phyloP scores from a whole-genome alignment of 2,329 filamentous ascomycete genomes.

The Colletotrichum sp. region DNA sequence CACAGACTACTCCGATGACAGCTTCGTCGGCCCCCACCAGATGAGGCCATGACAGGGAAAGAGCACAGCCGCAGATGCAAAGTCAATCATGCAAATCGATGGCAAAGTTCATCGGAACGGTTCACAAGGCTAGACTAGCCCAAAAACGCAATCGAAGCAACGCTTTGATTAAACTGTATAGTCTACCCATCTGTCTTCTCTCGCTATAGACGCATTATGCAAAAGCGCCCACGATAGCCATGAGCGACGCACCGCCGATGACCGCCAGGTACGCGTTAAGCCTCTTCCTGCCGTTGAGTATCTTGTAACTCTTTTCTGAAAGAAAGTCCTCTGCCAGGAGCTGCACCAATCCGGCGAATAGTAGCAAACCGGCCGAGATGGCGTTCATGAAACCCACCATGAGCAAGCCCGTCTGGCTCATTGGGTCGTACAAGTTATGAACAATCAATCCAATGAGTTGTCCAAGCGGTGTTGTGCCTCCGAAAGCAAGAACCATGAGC shows the following conservation, averaged over 20 bases:
- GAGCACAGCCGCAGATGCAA: background rate
- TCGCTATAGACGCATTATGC: slow-evolving; percentile 46
- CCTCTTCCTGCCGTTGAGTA: slow-evolving; percentile 66
- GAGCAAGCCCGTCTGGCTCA: slow-evolving; percentile 75
- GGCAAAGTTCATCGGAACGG: background rate
- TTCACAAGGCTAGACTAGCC: background rate
- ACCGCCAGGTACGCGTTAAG: slow-evolving; percentile 69
- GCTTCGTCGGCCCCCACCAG: background rate
- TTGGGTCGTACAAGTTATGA: slow-evolving; percentile 81
- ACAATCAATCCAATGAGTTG: slow-evolving; percentile 77
- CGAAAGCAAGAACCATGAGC: slow-evolving; percentile 81
- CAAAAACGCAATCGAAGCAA: background rate
- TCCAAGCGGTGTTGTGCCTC: slow-evolving; percentile 67
- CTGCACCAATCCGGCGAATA: slow-evolving; percentile 86
- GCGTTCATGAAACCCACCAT: slow-evolving; percentile 91
- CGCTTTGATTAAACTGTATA: background rate
- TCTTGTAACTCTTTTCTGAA: slow-evolving; percentile 75
- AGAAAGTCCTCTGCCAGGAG: slow-evolving; percentile 85
- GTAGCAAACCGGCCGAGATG: slow-evolving; percentile 78
- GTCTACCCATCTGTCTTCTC: background rate
- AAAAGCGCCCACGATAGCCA: slow-evolving; percentile 77
- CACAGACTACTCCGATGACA: background rate
- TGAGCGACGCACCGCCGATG: slow-evolving; percentile 67
- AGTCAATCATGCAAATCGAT: background rate
- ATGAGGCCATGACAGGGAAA: background rate